phyloP scores from a whole-genome alignment of 2,329 filamentous ascomycete genomes.

The Arthroderma sp. region DNA sequence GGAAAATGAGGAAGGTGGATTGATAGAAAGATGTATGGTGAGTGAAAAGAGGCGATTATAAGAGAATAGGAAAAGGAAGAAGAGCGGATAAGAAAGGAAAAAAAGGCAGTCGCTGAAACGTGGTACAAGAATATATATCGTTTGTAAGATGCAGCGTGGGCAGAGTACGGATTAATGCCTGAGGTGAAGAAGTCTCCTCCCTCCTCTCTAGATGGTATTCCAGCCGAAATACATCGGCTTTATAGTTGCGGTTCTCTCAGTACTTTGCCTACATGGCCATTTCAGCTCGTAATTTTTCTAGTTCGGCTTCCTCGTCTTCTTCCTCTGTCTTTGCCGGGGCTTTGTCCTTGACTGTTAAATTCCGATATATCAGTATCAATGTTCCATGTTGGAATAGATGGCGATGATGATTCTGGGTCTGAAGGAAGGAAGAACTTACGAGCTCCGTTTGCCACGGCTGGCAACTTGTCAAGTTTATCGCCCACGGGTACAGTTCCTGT shows the following conservation, averaged over 20 bases:
- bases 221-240: conserved; percentile 69
- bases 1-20: too few relatives aligned
- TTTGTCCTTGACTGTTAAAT: conserved; percentile 32
- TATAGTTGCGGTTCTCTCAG: neutral
- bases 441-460: conserved; percentile 59
- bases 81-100: neutral
- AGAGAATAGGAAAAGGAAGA: neutral
- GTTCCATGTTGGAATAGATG: neutral
- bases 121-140: too few relatives aligned
- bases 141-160: too few relatives aligned
- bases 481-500: conserved; percentile 72
- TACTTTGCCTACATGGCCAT: conserved; percentile 67
- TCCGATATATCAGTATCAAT: neutral
- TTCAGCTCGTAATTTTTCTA: conserved; percentile 84
- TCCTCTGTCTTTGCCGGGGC: conserved; percentile 47
- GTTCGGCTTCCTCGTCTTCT: conserved; percentile 91
- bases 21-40: too few relatives aligned
- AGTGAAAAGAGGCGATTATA: too few relatives aligned
- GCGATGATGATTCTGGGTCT: neutral
- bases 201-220: conserved; percentile 74
- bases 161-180: too few relatives aligned
- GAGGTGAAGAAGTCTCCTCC: neutral
- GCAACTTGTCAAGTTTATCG: conserved; percentile 60
- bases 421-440: conserved; percentile 42
- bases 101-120: neutral